Percentiles rank a stretch among this genome's conserved stretches.
phyloP scores from a whole-genome alignment of 352 stramenopile species.

The Phytophthora syringae region DNA sequence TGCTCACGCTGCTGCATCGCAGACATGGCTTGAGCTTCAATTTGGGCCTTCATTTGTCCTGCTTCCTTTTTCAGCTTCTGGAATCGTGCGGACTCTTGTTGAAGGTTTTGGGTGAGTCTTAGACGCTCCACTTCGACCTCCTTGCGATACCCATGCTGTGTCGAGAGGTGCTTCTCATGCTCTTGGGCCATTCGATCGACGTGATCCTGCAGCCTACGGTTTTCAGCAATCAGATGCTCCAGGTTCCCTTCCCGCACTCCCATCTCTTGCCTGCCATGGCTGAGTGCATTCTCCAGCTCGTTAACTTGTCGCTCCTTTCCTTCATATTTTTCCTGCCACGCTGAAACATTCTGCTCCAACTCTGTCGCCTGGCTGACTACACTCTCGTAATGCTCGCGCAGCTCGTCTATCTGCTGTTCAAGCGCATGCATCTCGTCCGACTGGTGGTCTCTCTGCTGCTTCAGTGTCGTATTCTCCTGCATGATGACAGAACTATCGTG shows the following conservation, averaged over 20 bases:
- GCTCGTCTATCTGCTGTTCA: slow-evolving; percentile 51
- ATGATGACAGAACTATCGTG: slow-evolving; percentile 40
- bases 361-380: slow-evolving; percentile 41
- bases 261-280: slow-evolving; percentile 42
- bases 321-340: slow-evolving; percentile 48
- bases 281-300: slow-evolving; percentile 45
- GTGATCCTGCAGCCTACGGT: slow-evolving; percentile 52
- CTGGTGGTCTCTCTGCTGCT: slow-evolving; percentile 49
- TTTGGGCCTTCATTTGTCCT: slow-evolving; percentile 43
- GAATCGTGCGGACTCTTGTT: slow-evolving; percentile 43
- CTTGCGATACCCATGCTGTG: slow-evolving; percentile 48
- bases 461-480: slow-evolving; percentile 53
- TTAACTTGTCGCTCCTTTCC: slow-evolving; percentile 38
- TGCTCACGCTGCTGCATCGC: slow-evolving; percentile 61
- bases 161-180: slow-evolving; percentile 58
- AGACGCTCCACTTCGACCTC: slow-evolving; percentile 48
- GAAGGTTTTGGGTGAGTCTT: slow-evolving; percentile 46
- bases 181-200: slow-evolving; percentile 46
- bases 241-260: slow-evolving; percentile 36
- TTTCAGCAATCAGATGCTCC: slow-evolving; percentile 50
- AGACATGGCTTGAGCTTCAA: slow-evolving; percentile 46
- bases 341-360: slow-evolving; percentile 39
- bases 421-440: slow-evolving; percentile 42
- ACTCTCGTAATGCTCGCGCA: slow-evolving; percentile 48
- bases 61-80: slow-evolving; percentile 49